Base-by-base conservation (phyloP, 176 grass and related monocot species). In the Olyra latifolia region DNA sequence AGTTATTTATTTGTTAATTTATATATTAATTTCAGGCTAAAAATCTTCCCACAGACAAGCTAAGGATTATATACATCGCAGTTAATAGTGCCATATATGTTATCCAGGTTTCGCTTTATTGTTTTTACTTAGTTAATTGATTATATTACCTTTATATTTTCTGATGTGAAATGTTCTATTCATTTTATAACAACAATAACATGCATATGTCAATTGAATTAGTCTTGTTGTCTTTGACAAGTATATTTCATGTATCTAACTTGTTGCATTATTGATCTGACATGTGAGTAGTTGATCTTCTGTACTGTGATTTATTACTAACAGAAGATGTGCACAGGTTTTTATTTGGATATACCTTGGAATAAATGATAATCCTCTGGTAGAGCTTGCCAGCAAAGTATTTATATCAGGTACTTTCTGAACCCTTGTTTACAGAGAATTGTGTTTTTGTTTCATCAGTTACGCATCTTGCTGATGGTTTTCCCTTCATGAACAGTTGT, bases 321-420 rank as follows among this genome's bases (percentile, higher is more conserved):
- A 76, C 70, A 32, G 20, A 22, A 35, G 66, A 57, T 35, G 9
- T 77, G 13, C 30, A 58, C 72, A 97, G 94, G 59, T 94, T 80
- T 86, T 78, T 74, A 94, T 97, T 82, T 97, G 94, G 94, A 49
- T 90, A 78, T 97, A 90, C 62, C 87, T 97, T 61, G 87, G 80
- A 65, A 88, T 90, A 78, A 47, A 88, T 48, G 75, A 92, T 70
- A 94, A 69, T 75, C 57, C 81, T 75, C 66, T 85, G 22, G 35
- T 91, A 8, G 94, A 91, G 75, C 66, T 79, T 69, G 66, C 82
- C 58, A 84, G 91, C 76, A 94, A 90, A 81, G 39, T 92, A 63
- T 97, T 97, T 61, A 84, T 97, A 85, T 88, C 91, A 86, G 87
- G 94, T 97, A 94, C 20, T 25, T 59, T 17, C 6, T 58, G 8